A percentile compares a stretch with the other conserved stretches of the same genome.
Evolutionary conservation across 768 basidiomycete species (phyloP).

Genomic region (Kwoniella bestiolae): DNA sequence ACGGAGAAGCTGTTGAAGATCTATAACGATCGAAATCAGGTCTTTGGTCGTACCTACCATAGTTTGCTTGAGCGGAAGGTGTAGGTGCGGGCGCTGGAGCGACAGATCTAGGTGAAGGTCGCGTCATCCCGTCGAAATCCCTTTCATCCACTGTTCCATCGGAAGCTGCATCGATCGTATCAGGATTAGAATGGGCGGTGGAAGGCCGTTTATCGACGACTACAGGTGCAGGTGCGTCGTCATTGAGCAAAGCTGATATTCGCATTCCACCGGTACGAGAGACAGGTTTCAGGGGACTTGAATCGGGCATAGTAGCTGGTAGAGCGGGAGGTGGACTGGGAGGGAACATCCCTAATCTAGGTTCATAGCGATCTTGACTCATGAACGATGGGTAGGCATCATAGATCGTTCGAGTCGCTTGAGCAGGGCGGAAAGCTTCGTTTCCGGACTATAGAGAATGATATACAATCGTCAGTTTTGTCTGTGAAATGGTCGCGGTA

Average conservation of each 20-base stretch:
- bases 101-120: conserved; percentile 30
- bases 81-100: not conserved
- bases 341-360: conserved; percentile 44
- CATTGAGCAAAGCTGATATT: conserved; percentile 47
- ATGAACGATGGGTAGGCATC: conserved; percentile 18
- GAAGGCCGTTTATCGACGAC: conserved; percentile 11
- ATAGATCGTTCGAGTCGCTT: conserved; percentile 26
- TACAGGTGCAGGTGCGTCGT: conserved; percentile 26
- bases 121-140: conserved; percentile 28
- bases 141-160: conserved; percentile 48
- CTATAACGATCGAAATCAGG: conserved; percentile 28
- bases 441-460: conserved; percentile 5
- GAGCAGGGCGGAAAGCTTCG: conserved; percentile 16
- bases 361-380: conserved; percentile 26
- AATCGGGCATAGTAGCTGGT: not conserved
- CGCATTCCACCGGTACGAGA: conserved; percentile 37
- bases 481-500: too few species aligned
- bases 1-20: conserved; percentile 17
- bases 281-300: conserved; percentile 18
- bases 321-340: conserved; percentile 22
- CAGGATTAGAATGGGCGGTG: conserved; percentile 13
- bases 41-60: conserved; percentile 20
- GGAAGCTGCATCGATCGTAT: conserved; percentile 39
- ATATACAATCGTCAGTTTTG: too few species aligned
- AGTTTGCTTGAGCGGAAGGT: conserved; percentile 3